These are phyloP conservation scores for Neofusicoccum cordaticola DNA, from an alignment of 2,329 filamentous ascomycete genomes.

Conservation along the genomic window DNA sequence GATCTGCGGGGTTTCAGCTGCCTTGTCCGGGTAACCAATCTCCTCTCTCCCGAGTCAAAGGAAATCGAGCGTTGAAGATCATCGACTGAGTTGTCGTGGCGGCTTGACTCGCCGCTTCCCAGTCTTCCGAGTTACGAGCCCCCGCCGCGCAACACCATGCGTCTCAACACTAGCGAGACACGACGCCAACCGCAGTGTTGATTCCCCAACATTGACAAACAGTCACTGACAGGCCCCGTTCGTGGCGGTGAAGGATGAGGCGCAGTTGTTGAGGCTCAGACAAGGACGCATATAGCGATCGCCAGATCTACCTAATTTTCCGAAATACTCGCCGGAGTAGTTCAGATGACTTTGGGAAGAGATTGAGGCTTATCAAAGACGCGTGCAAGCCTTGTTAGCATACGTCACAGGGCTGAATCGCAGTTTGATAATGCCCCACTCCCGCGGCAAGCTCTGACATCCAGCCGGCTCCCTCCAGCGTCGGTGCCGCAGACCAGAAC, in stretches of 20 bases:
- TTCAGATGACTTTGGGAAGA: not conserved
- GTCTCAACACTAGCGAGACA: not conserved
- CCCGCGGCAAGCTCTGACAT: conserved; percentile 1
- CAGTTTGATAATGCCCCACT: conserved; percentile 5
- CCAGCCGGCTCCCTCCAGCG: not conserved
- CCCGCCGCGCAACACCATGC: not conserved
- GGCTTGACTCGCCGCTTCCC: not conserved
- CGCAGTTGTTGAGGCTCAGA: not conserved
- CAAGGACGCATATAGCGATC: conserved; percentile 1
- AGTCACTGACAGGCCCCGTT: not conserved
- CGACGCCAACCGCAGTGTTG: no score
- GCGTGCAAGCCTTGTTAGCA: not conserved
- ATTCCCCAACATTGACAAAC: not conserved
- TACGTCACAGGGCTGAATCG: conserved; percentile 11
- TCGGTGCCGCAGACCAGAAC: not conserved
- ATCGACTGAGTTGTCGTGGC: not conserved
- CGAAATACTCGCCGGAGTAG: conserved; percentile 1
- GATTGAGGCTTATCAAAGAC: not conserved
- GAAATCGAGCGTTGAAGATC: conserved; percentile 4
- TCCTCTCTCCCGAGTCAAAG: conserved; percentile 3
- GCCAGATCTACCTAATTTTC: conserved; percentile 10
- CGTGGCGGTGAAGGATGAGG: not conserved
- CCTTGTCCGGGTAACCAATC: conserved; percentile 7
- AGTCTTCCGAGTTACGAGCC: not conserved
- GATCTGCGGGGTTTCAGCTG: conserved; percentile 1